Conservation (phyloP, 2,329 filamentous ascomycete species). For the Lecanosticta acicola region DNA sequence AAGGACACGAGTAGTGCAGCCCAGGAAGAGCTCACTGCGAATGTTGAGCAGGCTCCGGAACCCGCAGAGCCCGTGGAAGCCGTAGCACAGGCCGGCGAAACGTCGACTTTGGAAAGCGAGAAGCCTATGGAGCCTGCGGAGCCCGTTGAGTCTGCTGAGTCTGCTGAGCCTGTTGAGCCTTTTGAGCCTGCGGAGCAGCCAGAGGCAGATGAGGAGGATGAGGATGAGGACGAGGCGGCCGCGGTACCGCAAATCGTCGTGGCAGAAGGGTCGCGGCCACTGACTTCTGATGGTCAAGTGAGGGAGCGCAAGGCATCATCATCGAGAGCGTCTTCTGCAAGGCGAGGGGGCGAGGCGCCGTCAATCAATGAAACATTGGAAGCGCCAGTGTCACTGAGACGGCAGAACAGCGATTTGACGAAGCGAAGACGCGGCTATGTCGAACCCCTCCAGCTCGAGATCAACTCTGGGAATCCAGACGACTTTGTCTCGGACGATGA, state of each 20-base stretch:
- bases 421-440: constrained; percentile 38
- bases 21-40: background rate
- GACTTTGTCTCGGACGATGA: constrained; percentile 64
- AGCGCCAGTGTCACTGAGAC: constrained; percentile 5
- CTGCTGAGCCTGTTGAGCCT: background rate
- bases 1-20: too few species aligned
- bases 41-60: background rate
- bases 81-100: background rate
- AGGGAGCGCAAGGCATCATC: constrained; percentile 1
- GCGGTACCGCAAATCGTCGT: constrained; percentile 15
- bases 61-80: too few species aligned
- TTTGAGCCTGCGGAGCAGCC: constrained; percentile 12
- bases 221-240: constrained; percentile 5
- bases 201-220: constrained; percentile 3
- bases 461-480: constrained; percentile 36
- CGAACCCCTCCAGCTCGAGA: constrained; percentile 36
- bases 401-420: constrained; percentile 26
- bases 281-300: constrained; percentile 6
- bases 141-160: background rate
- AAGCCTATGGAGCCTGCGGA: background rate
- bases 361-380: background rate
- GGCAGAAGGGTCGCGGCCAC: constrained; percentile 19
- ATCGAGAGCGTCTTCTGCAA: background rate
- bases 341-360: background rate
- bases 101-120: background rate